Base-by-base conservation (phyloP, 2,329 filamentous ascomycete genomes). In the Anthostomella pinea region DNA sequence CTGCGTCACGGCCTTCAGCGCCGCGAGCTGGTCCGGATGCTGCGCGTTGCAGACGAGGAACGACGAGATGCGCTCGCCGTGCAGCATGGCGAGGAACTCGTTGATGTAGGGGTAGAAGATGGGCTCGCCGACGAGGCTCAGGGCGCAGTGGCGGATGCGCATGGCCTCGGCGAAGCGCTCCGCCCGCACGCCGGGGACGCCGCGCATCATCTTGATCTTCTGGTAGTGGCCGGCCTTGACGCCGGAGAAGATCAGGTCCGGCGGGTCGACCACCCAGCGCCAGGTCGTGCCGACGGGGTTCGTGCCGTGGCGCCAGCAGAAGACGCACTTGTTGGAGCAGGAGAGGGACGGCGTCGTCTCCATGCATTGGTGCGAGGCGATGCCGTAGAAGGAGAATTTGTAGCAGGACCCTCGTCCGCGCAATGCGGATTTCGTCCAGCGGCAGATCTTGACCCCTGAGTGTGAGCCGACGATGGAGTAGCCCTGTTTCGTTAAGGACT, bases 91-190 rank as follows among this genome's bases (percentile, higher is more conserved):
- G 1, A 94, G 71, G 56, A 97, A 90, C 57, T 90, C 85, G 64
- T 98, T 96, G 72, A 97, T 97, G 57, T 95, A 83, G 8, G 93
- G 93, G 63, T 97, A 97, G 68, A 97, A 97, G 53, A 96, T 96
- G n/a, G 91, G 91, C 64, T 98, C 91, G 51, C 93, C 91, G 15
- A 98, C 93, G 8, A 98, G 73, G 48, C 82, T 88, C 29, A 98
- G 70, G 0, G 93, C 93, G 61, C 91, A 98, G 65, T 98, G 91
- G 1, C 88, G 78, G 53, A 98, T 95, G 26, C 81, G 77, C 83
- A 96, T 88, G 0, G 90, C 91, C 67, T 97, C 93, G 6, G 84
- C 81, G 57, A 95, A 97, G 3, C 93, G 78, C 63, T 97, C 91
- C 1, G 90, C 87, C 8, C 91, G 79, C 4, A 97, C 88, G 5